Conservation (phyloP, 73 alveolate species). For the Paramecium biaurelia region DNA sequence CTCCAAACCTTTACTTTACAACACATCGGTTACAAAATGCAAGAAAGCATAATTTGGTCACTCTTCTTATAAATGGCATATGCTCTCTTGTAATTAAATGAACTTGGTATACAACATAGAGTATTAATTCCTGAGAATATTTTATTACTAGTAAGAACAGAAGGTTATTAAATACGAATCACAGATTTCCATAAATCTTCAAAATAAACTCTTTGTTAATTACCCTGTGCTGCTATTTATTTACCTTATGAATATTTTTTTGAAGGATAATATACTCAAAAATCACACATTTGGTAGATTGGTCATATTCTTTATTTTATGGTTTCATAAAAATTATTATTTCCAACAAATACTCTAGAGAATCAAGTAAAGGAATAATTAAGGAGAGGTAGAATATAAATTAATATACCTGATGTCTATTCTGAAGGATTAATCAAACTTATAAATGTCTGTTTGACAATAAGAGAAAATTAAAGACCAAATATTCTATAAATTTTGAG, state of each 20-base stretch:
- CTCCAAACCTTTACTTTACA: not conserved
- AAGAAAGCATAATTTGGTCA: slow-evolving; percentile 48
- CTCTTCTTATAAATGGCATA: slow-evolving; percentile 14
- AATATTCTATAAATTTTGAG: slow-evolving; percentile 17
- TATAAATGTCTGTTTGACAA: slow-evolving; percentile 20
- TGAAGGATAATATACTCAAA: slow-evolving; percentile 11
- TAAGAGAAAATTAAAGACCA: slow-evolving; percentile 24
- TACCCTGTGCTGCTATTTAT: slow-evolving; percentile 43
- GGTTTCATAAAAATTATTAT: slow-evolving; percentile 22
- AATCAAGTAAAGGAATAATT: slow-evolving; percentile 8
- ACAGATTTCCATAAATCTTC: slow-evolving; percentile 41
- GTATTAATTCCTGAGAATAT: slow-evolving; percentile 17
- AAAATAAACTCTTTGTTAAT: not conserved
- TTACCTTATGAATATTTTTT: slow-evolving; percentile 32
- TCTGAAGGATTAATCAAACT: not conserved
- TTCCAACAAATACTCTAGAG: slow-evolving; percentile 2
- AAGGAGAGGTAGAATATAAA: slow-evolving; percentile 11
- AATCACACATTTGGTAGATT: slow-evolving; percentile 35
- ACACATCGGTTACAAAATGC: slow-evolving; percentile 48
- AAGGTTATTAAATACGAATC: slow-evolving; percentile 18
- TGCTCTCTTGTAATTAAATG: slow-evolving; percentile 5
- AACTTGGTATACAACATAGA: not conserved
- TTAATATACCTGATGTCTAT: slow-evolving; percentile 1
- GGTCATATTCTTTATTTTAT: slow-evolving; percentile 40
- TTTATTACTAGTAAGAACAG: not conserved